These are phyloP conservation scores for Penicillium cinerascens DNA, from an alignment of 495 filamentous ascomycete species.

Conservation along the genomic window DNA sequence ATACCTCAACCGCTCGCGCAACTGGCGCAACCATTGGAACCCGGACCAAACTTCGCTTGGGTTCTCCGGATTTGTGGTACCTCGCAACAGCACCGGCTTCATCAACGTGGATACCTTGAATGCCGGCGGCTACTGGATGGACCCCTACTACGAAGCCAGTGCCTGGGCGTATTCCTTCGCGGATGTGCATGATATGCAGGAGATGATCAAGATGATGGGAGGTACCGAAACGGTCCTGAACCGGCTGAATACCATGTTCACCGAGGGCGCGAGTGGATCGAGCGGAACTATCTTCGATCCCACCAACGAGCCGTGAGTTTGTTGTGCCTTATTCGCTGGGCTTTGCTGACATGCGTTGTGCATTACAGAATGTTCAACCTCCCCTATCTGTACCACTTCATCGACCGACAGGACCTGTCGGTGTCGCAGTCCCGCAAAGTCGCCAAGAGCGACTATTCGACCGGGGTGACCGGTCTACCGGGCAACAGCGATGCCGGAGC, in stretches of 20 bases:
- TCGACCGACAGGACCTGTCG: slow-evolving; percentile 54
- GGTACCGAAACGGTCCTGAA: slow-evolving; percentile 39
- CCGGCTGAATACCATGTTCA: slow-evolving; percentile 45
- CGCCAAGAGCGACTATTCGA: slow-evolving; percentile 38
- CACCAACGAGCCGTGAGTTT: neutral
- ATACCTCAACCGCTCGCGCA: slow-evolving; percentile 61
- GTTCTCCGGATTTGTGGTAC: slow-evolving; percentile 65
- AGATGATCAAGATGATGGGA: slow-evolving; percentile 55
- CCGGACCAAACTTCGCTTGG: slow-evolving; percentile 47
- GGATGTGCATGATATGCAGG: slow-evolving; percentile 63
- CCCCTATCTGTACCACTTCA: slow-evolving; percentile 70
- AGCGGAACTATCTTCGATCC: slow-evolving; percentile 38
- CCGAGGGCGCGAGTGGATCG: slow-evolving; percentile 45
- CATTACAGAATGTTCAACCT: slow-evolving; percentile 53
- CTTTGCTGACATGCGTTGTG: neutral
- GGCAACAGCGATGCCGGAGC: slow-evolving; percentile 59
- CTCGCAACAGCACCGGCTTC: slow-evolving; percentile 55
- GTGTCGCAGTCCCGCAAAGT: slow-evolving; percentile 34
- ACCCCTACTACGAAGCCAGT: slow-evolving; percentile 60
- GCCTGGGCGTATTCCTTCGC: slow-evolving; percentile 71
- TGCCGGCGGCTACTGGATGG: slow-evolving; percentile 59
- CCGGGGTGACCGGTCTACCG: slow-evolving; percentile 43
- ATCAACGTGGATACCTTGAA: slow-evolving; percentile 51
- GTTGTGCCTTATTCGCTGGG: neutral
- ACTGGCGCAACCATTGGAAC: slow-evolving; percentile 76